Conservation (phyloP, 2,329 filamentous ascomycete genomes). For the Cercospora janseana region DNA sequence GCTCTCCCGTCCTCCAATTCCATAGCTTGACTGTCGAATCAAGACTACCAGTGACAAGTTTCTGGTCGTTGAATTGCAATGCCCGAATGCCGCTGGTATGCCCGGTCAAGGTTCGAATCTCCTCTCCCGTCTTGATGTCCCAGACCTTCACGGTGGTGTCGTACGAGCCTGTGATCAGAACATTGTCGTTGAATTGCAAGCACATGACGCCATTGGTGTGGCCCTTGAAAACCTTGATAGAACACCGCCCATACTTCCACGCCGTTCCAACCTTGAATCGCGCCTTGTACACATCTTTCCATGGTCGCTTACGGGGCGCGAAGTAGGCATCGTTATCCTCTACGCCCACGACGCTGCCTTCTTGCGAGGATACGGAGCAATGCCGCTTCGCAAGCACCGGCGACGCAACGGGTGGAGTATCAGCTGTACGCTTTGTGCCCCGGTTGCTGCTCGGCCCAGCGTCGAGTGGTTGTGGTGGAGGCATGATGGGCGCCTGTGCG, state of each 20-base stretch:
- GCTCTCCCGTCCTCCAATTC: slow-evolving; percentile 93
- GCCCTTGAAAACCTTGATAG: slow-evolving; percentile 78
- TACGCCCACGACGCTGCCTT: slow-evolving; percentile 14
- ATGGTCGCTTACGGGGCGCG: slow-evolving; percentile 61
- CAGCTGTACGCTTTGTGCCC: slow-evolving; percentile 25
- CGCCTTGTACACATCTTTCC: slow-evolving; percentile 97
- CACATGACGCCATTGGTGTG: slow-evolving; percentile 85
- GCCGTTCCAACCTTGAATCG: slow-evolving; percentile 94
- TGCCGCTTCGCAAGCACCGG: slow-evolving; percentile 33
- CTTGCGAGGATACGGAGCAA: slow-evolving; percentile 26
- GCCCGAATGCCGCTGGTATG: slow-evolving; percentile 82
- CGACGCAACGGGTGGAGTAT: slow-evolving; percentile 25
- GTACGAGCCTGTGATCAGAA: slow-evolving; percentile 91
- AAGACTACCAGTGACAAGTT: slow-evolving; percentile 85
- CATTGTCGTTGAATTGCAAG: slow-evolving; percentile 78
- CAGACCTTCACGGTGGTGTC: slow-evolving; percentile 94
- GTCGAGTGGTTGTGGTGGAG: slow-evolving; percentile 10
- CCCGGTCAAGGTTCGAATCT: slow-evolving; percentile 78
- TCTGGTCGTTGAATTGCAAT: slow-evolving; percentile 88
- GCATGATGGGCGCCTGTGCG: slow-evolving; percentile 3
- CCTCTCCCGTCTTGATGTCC: slow-evolving; percentile 85
- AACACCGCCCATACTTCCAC: slow-evolving; percentile 93
- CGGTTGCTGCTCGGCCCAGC: slow-evolving; percentile 11
- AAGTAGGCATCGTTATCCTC: slow-evolving; percentile 46
- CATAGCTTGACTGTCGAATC: slow-evolving; percentile 88